Percentiles rank a stretch among this genome's conserved stretches.
Evolutionary conservation across 306 rosid species (phyloP).

Genomic region (Luffa acutangula): DNA sequence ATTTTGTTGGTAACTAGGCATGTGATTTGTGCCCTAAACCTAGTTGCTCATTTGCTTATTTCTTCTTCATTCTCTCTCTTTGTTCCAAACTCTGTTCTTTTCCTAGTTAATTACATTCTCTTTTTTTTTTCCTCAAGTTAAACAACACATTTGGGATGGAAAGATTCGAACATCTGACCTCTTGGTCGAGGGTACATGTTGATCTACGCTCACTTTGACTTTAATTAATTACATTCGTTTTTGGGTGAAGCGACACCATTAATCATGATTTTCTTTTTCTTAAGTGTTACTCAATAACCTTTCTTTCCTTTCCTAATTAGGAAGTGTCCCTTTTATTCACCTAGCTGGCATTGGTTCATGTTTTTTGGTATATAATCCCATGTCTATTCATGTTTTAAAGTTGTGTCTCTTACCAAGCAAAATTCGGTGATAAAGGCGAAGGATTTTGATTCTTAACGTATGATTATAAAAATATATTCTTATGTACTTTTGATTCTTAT

Average conservation of each 20-base stretch:
- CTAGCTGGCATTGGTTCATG: not conserved
- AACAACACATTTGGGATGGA: too few relatives aligned
- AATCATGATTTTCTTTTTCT: not conserved
- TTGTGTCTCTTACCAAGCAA: not conserved
- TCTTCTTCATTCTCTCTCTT: slow-evolving; percentile 28
- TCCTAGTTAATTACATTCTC: not conserved
- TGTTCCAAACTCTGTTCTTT: slow-evolving; percentile 8
- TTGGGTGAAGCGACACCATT: slow-evolving; percentile 17
- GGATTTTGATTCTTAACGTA: not conserved
- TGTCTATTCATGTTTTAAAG: not conserved
- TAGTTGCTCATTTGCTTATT: slow-evolving; percentile 35
- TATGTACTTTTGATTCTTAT: not conserved
- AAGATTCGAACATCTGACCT: too few relatives aligned
- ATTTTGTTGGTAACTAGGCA: slow-evolving; percentile 51
- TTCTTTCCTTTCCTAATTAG: slow-evolving; percentile 38
- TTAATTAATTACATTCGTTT: not conserved
- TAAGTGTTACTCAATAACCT: not conserved
- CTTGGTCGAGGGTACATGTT: too few relatives aligned
- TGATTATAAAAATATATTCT: not conserved
- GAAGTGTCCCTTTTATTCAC: slow-evolving; percentile 30
- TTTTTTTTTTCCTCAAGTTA: too few relatives aligned
- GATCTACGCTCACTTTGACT: too few relatives aligned
- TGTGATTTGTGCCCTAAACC: slow-evolving; percentile 80
- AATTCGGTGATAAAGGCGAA: not conserved
- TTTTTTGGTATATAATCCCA: not conserved